Evolutionary conservation across 148 eudicot species (phyloP).

Genomic region (Fagopyrum homotropicum): DNA sequence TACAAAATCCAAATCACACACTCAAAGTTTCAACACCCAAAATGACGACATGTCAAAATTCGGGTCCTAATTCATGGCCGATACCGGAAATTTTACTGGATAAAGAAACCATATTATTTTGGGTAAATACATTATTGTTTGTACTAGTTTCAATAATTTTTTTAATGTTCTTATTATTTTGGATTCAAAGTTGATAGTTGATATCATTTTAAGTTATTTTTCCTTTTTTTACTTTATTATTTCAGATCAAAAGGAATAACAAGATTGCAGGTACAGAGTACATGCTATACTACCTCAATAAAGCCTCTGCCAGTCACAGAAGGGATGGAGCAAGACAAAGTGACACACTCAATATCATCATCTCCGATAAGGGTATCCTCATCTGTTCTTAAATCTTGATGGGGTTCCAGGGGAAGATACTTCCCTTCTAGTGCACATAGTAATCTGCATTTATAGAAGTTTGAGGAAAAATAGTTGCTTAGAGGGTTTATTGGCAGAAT

Average conservation of each 20-base stretch:
- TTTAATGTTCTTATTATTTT: too few relatives aligned
- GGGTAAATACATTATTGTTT: too few relatives aligned
- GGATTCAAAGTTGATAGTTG: too few relatives aligned
- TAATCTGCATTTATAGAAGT: slow-evolving; percentile 34
- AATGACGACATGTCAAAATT: too few relatives aligned
- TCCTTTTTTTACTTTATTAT: background rate
- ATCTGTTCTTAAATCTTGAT: slow-evolving; percentile 31
- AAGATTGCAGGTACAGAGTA: background rate
- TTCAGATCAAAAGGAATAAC: background rate
- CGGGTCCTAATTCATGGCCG: too few relatives aligned
- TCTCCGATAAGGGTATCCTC: slow-evolving; percentile 26
- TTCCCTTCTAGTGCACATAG: slow-evolving; percentile 82
- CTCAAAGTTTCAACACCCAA: too few relatives aligned
- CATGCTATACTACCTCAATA: slow-evolving; percentile 55
- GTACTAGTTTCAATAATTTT: too few relatives aligned
- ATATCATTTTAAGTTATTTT: too few relatives aligned
- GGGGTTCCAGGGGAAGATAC: slow-evolving; percentile 48
- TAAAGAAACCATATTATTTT: too few relatives aligned
- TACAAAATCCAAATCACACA: too few relatives aligned
- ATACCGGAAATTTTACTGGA: too few relatives aligned
- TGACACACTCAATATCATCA: slow-evolving; percentile 37
- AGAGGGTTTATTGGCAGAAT: background rate
- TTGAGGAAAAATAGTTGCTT: background rate
- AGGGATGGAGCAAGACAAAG: slow-evolving; percentile 60
- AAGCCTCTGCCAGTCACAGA: slow-evolving; percentile 70